Percentiles rank a stretch among this genome's conserved stretches.
phyloP scores from a whole-genome alignment of 2,329 filamentous ascomycete species.

The Fusarium sp. region DNA sequence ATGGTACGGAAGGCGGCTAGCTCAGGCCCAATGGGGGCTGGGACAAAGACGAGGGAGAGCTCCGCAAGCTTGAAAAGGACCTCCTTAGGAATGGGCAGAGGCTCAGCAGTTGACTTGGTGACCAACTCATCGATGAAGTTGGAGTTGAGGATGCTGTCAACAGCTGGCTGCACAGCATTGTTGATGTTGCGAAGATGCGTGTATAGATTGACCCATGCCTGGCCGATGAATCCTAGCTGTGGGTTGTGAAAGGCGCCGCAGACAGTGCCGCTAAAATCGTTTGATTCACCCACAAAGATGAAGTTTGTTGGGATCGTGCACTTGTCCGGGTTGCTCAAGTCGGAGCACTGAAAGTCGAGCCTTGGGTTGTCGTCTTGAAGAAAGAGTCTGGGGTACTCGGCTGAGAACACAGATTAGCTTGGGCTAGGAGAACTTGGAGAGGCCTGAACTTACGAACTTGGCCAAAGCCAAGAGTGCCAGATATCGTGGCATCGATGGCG shows the following conservation, averaged over 20 bases:
- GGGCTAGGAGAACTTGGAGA: no score
- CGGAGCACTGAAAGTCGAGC: background rate
- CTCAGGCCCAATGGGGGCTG: background rate
- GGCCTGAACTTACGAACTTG: background rate
- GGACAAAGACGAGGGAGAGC: background rate
- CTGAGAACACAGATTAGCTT: background rate
- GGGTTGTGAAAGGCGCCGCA: background rate
- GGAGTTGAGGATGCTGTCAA: background rate
- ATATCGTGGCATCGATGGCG: slow-evolving; percentile 1
- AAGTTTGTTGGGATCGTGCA: background rate
- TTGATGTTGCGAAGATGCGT: slow-evolving; percentile 3
- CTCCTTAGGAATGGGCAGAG: background rate
- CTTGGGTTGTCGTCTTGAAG: background rate
- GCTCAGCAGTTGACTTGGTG: background rate
- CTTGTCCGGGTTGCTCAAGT: background rate
- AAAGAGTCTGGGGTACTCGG: background rate
- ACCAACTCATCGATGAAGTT: background rate
- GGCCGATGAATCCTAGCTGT: background rate
- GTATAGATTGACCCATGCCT: slow-evolving; percentile 3
- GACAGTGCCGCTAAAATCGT: background rate
- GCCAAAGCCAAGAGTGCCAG: background rate
- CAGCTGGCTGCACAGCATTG: background rate
- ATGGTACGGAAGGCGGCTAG: background rate
- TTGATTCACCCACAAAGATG: background rate
- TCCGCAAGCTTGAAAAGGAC: background rate